Conservation (phyloP, 352 stramenopile species). For the Phytophthora agathidicida region DNA sequence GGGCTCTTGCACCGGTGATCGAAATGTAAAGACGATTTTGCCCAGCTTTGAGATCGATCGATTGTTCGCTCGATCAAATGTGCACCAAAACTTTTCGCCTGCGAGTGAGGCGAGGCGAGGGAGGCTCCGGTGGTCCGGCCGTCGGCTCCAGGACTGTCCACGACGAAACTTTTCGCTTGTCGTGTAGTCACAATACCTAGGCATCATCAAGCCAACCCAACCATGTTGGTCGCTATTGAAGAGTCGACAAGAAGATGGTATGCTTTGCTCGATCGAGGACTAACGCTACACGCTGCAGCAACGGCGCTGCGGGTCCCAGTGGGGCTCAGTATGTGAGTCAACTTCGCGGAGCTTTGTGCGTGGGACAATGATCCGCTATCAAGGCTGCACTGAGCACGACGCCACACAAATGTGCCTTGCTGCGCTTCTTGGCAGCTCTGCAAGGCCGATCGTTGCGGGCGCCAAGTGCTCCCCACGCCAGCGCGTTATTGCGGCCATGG, state of each 20-base stretch:
- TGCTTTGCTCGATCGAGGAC: constrained; percentile 14
- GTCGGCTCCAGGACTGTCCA: constrained; percentile 27
- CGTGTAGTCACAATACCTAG: constrained; percentile 11
- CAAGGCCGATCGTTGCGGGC: background rate
- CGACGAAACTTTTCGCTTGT: constrained; percentile 17
- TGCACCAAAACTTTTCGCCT: background rate
- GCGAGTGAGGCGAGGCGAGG: constrained; percentile 5
- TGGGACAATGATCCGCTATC: constrained; percentile 16
- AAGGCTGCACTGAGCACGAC: constrained; percentile 14
- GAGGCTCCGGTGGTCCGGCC: constrained; percentile 19
- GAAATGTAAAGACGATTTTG: constrained; percentile 15
- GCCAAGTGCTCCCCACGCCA: constrained; percentile 20
- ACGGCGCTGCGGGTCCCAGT: too few relatives aligned
- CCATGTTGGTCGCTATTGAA: constrained; percentile 7
- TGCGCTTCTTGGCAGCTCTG: constrained; percentile 7
- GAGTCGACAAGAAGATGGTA: constrained; percentile 38
- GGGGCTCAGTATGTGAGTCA: constrained; percentile 15
- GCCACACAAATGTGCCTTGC: background rate
- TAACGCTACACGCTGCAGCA: constrained; percentile 6
- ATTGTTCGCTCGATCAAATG: too few relatives aligned
- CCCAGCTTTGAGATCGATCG: constrained; percentile 19
- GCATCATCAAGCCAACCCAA: constrained; percentile 15
- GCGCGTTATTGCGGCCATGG: constrained; percentile 12
- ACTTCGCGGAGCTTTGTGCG: constrained; percentile 1
- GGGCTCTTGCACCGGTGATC: constrained; percentile 3